A percentile compares a stretch with the other conserved stretches of the same genome.
These are phyloP conservation scores for Phlebiopsis gigantea DNA, from an alignment of 768 basidiomycete species.

Conservation along the genomic window DNA sequence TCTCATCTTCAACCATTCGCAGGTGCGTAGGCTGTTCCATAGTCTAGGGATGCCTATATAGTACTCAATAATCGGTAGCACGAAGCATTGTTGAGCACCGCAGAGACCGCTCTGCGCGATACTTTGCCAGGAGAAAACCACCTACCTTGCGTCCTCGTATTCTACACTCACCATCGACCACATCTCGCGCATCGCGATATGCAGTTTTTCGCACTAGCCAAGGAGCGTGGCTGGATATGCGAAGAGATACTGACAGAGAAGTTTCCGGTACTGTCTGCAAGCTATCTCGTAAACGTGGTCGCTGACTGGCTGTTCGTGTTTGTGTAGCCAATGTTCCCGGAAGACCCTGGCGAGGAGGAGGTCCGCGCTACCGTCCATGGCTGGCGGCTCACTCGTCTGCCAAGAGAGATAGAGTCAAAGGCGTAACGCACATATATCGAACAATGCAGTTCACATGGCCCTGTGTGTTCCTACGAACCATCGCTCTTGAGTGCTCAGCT, in stretches of 20 bases:
- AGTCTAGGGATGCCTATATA: not conserved
- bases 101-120: conserved; percentile 37
- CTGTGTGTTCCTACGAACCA: not conserved
- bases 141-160: conserved; percentile 59
- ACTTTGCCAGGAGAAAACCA: conserved; percentile 8
- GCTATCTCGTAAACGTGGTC: not conserved
- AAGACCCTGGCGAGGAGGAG: conserved; percentile 75
- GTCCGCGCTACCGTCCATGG: conserved; percentile 83
- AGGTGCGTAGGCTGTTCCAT: conserved; percentile 40
- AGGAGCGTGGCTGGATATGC: conserved; percentile 62
- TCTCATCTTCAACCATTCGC: conserved; percentile 92
- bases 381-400: conserved; percentile 52
- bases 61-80: conserved; percentile 43
- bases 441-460: not conserved
- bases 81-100: conserved; percentile 72
- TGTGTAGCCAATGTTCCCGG: conserved; percentile 80
- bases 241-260: conserved; percentile 60
- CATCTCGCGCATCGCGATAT: conserved; percentile 79
- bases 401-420: not conserved
- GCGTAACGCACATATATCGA: not conserved
- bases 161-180: conserved; percentile 87
- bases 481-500: not conserved
- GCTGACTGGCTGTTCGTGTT: not conserved
- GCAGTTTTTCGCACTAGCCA: conserved; percentile 70
- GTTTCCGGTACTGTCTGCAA: conserved; percentile 46